phyloP scores from a whole-genome alignment of 371 early-diverging fungal species.

The Mycotypha africana region DNA sequence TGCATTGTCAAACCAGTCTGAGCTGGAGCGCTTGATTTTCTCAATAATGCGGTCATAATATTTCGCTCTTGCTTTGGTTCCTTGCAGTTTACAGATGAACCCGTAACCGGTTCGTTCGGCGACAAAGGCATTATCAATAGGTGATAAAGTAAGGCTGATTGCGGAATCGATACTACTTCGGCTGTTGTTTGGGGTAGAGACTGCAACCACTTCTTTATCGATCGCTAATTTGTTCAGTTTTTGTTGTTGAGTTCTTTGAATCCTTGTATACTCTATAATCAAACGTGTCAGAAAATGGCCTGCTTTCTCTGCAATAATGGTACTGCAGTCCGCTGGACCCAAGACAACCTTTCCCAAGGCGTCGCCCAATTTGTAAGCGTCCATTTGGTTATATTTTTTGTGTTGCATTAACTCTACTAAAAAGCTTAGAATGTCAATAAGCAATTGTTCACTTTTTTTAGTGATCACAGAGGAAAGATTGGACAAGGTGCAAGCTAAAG shows the following conservation, averaged over 20 bases:
- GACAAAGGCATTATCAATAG: no score
- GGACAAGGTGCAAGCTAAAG: constrained; percentile 39
- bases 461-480: constrained; percentile 23
- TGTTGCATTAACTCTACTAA: constrained; percentile 35
- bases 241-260: constrained; percentile 3
- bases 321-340: constrained; percentile 36
- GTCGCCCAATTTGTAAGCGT: constrained; percentile 38
- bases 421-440: constrained; percentile 38
- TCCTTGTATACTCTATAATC: constrained; percentile 39
- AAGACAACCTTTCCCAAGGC: constrained; percentile 42
- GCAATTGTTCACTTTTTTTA: constrained; percentile 20
- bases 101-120: no score
- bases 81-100: no score
- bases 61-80: constrained; percentile 33
- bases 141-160: no score
- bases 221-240: neutral
- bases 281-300: constrained; percentile 39
- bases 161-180: no score
- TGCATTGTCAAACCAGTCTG: constrained; percentile 28
- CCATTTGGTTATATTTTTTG: constrained; percentile 33
- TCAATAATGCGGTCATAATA: constrained; percentile 27
- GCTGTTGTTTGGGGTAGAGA: constrained; percentile 26
- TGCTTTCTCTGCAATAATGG: constrained; percentile 38
- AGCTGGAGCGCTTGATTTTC: constrained; percentile 8
- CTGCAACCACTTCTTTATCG: constrained; percentile 23